These are phyloP conservation scores for Mentha longifolia DNA, from an alignment of 257 asterid species.

Conservation along the genomic window DNA sequence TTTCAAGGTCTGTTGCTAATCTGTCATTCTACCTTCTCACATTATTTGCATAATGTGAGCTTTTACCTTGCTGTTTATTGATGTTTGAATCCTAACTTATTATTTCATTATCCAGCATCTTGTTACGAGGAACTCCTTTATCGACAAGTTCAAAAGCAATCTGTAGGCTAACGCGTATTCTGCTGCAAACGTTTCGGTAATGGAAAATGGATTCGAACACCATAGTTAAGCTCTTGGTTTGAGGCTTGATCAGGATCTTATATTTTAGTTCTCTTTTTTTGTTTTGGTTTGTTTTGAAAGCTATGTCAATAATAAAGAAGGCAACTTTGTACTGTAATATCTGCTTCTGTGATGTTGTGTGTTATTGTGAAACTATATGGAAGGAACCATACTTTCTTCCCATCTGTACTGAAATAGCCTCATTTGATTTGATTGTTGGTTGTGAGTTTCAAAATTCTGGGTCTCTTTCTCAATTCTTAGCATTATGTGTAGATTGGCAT, in stretches of 20 bases:
- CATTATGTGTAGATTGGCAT: neutral
- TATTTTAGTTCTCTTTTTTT: neutral
- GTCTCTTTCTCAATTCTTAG: neutral
- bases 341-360: constrained; percentile 13
- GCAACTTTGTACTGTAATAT: constrained; percentile 25
- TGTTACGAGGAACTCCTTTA: constrained; percentile 19
- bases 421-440: constrained; percentile 21
- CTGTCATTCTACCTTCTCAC: neutral
- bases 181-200: constrained; percentile 15
- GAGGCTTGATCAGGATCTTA: constrained; percentile 27
- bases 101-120: neutral
- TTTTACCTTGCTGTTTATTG: neutral
- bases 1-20: neutral
- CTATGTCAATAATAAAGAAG: constrained; percentile 30
- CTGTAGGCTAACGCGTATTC: constrained; percentile 6
- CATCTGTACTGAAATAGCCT: constrained; percentile 23
- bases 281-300: constrained; percentile 6
- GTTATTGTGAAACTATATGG: constrained; percentile 29
- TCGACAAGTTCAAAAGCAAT: constrained; percentile 13
- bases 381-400: constrained; percentile 2
- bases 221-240: constrained; percentile 11
- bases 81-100: neutral
- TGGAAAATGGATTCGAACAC: constrained; percentile 33
- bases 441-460: neutral
- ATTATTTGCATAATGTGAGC: neutral